Percentiles rank a stretch among this genome's conserved stretches.
phyloP scores from a whole-genome alignment of 2,329 filamentous ascomycete genomes.

The Sporothrix brasiliensis region DNA sequence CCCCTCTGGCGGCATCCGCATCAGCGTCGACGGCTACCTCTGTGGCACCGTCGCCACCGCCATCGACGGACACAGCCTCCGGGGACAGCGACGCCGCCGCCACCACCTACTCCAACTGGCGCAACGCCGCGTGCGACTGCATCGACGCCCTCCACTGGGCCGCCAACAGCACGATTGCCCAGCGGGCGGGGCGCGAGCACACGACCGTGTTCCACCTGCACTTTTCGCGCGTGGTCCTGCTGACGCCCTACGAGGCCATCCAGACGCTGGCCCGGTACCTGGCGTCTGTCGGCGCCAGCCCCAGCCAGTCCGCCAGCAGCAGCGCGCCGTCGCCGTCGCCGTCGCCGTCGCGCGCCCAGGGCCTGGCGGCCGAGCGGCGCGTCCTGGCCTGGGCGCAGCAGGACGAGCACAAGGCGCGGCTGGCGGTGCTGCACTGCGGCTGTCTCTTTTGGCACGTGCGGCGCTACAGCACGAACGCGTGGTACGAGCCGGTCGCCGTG shows the following conservation, averaged over 20 bases:
- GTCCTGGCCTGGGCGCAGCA: constrained; percentile 11
- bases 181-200: constrained; percentile 55
- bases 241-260: constrained; percentile 54
- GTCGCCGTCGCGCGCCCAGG: not conserved
- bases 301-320: too few species aligned
- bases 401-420: constrained; percentile 19
- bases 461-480: not conserved
- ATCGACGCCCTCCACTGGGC: constrained; percentile 62
- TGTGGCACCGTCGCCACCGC: too few species aligned
- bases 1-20: too few species aligned
- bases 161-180: constrained; percentile 56
- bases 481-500: constrained; percentile 15
- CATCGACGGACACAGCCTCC: too few species aligned
- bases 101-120: constrained; percentile 5
- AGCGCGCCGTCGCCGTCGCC: too few species aligned
- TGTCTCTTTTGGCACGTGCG: constrained; percentile 19
- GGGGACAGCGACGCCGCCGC: not conserved
- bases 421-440: constrained; percentile 16
- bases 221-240: constrained; percentile 55
- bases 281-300: constrained; percentile 24
- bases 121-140: constrained; percentile 9
- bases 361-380: not conserved
- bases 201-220: constrained; percentile 60
- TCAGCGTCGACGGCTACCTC: too few species aligned
- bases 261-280: constrained; percentile 47